These are phyloP conservation scores for Lentinula sp. DNA, from an alignment of 768 basidiomycete genomes.

Conservation along the genomic window DNA sequence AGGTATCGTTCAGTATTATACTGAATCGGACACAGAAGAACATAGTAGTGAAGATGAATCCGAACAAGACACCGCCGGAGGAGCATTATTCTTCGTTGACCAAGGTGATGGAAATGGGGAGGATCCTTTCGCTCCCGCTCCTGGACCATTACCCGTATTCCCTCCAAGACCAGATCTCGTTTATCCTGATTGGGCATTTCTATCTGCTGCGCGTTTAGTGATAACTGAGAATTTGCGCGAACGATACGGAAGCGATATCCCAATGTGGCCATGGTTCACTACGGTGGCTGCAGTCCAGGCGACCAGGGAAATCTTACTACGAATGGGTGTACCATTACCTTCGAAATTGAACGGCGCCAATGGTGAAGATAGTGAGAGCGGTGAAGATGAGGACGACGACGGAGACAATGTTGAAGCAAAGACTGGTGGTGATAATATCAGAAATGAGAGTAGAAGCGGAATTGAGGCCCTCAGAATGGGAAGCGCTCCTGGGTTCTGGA, in stretches of 20 bases:
- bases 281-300: not conserved
- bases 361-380: not conserved
- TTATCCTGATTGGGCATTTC: conserved; percentile 45
- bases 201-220: conserved; percentile 42
- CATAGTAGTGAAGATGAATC: conserved; percentile 11
- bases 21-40: not conserved
- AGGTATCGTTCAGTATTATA: not conserved
- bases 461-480: conserved; percentile 34
- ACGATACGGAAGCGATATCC: not conserved
- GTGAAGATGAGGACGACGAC: not conserved
- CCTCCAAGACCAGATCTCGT: conserved; percentile 21
- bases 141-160: not conserved
- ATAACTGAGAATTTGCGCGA: conserved; percentile 41
- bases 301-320: conserved; percentile 1
- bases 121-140: not conserved
- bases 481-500: conserved; percentile 35
- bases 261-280: conserved; percentile 6
- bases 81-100: not conserved
- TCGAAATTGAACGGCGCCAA: not conserved
- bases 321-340: conserved; percentile 1
- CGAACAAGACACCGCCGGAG: conserved; percentile 7
- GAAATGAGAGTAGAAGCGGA: not conserved
- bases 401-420: not conserved
- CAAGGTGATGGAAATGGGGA: conserved; percentile 10
- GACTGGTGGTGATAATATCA: not conserved